Percentiles rank a stretch among this genome's conserved stretches.
phyloP scores from a whole-genome alignment of 179 eudicot species.

The Heliamphora pulchella region DNA sequence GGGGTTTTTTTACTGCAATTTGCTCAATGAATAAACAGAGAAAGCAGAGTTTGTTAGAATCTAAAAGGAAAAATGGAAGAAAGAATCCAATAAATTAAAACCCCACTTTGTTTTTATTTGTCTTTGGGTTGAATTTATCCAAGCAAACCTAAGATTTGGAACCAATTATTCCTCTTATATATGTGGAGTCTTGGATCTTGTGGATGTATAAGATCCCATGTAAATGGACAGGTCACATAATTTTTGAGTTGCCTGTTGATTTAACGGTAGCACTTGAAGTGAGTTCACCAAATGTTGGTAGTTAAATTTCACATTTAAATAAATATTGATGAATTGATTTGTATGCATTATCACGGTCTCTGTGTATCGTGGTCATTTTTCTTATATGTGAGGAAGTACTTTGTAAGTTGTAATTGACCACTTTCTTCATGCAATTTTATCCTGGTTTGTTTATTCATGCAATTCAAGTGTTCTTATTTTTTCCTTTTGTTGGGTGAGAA shows the following conservation, averaged over 20 bases:
- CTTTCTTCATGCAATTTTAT: no score
- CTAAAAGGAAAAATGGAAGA: background rate
- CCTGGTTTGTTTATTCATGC: background rate
- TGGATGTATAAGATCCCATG: background rate
- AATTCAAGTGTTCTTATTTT: background rate
- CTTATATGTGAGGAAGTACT: background rate
- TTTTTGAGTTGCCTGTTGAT: background rate
- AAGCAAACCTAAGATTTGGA: no score
- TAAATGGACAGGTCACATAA: no score
- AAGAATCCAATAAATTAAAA: background rate
- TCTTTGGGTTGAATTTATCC: background rate
- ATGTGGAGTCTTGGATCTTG: background rate
- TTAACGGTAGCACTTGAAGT: background rate
- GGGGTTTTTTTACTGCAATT: slow-evolving; percentile 1
- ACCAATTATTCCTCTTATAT: no score
- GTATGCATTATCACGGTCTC: background rate
- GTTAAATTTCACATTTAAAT: background rate
- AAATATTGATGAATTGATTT: background rate
- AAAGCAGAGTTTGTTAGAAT: background rate
- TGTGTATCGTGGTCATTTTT: background rate
- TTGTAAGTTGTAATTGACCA: slow-evolving; percentile 3
- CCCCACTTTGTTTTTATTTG: background rate
- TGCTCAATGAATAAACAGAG: background rate
- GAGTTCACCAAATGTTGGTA: no score
- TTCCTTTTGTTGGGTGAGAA: background rate